phyloP scores from a whole-genome alignment of 2,329 filamentous ascomycete species.

The Akanthomyces uredinophilus region DNA sequence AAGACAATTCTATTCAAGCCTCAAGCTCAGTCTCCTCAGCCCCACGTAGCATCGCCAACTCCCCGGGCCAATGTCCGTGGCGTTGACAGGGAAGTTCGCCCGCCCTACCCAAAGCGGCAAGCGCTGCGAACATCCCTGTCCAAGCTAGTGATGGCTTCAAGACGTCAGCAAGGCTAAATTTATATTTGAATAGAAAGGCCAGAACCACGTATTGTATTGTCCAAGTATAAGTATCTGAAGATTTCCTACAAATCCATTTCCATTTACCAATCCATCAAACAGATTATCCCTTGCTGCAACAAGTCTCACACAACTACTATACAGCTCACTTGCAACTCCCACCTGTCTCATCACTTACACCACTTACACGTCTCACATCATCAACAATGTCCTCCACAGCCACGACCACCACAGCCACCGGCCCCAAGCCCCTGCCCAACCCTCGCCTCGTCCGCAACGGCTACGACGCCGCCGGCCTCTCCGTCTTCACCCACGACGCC shows the following conservation, averaged over 20 bases:
- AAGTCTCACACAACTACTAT: not conserved
- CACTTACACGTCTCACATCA: not conserved
- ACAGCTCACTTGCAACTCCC: not conserved
- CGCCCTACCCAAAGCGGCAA: conserved; percentile 17
- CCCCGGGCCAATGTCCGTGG: too few relatives aligned
- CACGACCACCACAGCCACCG: not conserved
- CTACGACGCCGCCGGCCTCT: conserved; percentile 26
- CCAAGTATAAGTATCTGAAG: not conserved
- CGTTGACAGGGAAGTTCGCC: conserved; percentile 3
- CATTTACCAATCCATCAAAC: not conserved
- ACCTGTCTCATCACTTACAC: not conserved
- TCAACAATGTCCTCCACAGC: not conserved
- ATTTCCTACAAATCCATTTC: not conserved
- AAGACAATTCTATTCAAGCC: too few relatives aligned
- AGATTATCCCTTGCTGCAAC: not conserved
- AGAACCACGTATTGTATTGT: not conserved
- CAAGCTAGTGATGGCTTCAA: not conserved
- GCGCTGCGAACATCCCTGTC: conserved; percentile 21
- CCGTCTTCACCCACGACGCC: conserved; percentile 28
- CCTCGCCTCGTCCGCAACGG: conserved; percentile 28
- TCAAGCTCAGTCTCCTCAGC: too few relatives aligned
- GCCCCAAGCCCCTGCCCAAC: conserved; percentile 7
- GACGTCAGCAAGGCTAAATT: not conserved
- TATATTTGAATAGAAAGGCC: not conserved
- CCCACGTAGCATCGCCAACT: too few relatives aligned